Evolutionary conservation across 2,329 filamentous ascomycete genomes (phyloP).

Genomic region (Macrophomina pseudophaseolina): DNA sequence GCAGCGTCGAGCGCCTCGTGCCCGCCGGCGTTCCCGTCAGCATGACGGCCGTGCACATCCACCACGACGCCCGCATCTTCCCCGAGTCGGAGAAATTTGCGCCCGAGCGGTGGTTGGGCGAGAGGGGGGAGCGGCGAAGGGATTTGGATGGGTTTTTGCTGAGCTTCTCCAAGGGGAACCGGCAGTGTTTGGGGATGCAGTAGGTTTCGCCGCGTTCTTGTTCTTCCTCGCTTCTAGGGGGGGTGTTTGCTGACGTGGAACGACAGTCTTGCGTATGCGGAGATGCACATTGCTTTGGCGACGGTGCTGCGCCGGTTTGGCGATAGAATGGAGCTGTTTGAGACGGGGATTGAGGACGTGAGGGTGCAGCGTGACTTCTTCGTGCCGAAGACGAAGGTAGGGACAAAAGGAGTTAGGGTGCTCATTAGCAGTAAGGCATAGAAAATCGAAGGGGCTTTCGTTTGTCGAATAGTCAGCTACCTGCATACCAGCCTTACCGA

Average conservation of each 20-base stretch:
- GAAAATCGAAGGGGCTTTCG: too few species aligned
- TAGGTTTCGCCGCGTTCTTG: slow-evolving; percentile 9
- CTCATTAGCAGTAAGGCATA: slow-evolving; percentile 16
- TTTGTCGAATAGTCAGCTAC: too few species aligned
- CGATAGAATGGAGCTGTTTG: slow-evolving; percentile 27
- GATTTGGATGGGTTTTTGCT: slow-evolving; percentile 37
- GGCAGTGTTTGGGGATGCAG: slow-evolving; percentile 42
- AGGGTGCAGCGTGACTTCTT: slow-evolving; percentile 46
- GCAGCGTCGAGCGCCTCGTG: slow-evolving; percentile 13
- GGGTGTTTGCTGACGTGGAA: background rate
- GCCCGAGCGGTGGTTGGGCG: slow-evolving; percentile 40
- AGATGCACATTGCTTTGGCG: slow-evolving; percentile 29
- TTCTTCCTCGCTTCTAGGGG: background rate
- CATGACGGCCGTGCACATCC: slow-evolving; percentile 29
- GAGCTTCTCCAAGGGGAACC: slow-evolving; percentile 39
- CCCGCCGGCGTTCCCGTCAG: slow-evolving; percentile 29
- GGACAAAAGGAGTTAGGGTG: slow-evolving; percentile 44
- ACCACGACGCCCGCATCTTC: slow-evolving; percentile 42
- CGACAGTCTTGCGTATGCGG: slow-evolving; percentile 26
- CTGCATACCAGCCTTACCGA: too few species aligned
- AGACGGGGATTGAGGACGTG: slow-evolving; percentile 38
- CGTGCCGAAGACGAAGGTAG: slow-evolving; percentile 40
- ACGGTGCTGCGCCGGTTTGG: slow-evolving; percentile 27
- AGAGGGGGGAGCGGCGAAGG: slow-evolving; percentile 28
- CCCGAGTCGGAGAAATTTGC: slow-evolving; percentile 36